Evolutionary conservation across 176 grass and related monocot species (phyloP).

Genomic region (Echinochloa phyllopogon): DNA sequence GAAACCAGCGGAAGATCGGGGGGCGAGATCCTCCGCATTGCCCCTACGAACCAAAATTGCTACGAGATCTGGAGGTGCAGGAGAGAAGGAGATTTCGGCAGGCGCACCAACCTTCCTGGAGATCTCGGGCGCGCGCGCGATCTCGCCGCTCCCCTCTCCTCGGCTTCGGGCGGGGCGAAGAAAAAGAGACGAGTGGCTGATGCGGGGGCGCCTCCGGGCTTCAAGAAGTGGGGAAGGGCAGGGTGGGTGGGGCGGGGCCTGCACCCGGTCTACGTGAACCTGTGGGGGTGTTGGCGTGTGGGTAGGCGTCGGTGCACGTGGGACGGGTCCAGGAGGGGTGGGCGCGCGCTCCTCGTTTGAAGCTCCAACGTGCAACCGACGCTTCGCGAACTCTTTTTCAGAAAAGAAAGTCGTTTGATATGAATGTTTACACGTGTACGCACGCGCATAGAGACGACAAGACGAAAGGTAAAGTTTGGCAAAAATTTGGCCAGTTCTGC

Average conservation of each 20-base stretch:
- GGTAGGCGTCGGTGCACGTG: background rate
- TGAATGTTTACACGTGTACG: constrained; percentile 11
- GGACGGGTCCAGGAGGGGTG: background rate
- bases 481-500: background rate
- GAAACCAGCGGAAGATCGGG: background rate
- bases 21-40: background rate
- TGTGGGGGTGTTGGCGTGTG: background rate
- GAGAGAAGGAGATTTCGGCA: background rate
- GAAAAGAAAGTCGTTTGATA: constrained; percentile 17
- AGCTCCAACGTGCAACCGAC: constrained; percentile 50
- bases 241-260: background rate
- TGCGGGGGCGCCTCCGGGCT: constrained; percentile 3
- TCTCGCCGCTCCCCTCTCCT: constrained; percentile 16
- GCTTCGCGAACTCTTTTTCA: background rate
- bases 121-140: constrained; percentile 27
- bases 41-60: background rate
- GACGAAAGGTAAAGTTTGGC: background rate
- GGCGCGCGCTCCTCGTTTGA: constrained; percentile 22
- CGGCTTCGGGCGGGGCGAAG: constrained; percentile 30
- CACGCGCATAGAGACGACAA: background rate
- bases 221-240: background rate
- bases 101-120: constrained; percentile 30
- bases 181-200: constrained; percentile 37
- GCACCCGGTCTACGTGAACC: constrained; percentile 8
- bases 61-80: background rate